Evolutionary conservation across 768 basidiomycete genomes (phyloP).

Genomic region (Psilocybe tampanensis): DNA sequence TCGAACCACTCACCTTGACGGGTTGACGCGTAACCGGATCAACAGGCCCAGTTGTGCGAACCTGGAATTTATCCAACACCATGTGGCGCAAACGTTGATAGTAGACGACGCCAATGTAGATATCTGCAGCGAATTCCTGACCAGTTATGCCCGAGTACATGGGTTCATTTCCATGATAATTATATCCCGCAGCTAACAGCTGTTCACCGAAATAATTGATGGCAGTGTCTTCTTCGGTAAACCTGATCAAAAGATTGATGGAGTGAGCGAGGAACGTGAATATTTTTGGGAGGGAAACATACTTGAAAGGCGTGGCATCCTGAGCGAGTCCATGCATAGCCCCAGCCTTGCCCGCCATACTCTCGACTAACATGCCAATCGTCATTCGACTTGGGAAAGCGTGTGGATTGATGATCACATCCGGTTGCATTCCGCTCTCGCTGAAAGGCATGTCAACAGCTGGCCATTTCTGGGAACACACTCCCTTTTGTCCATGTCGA

Average conservation of each 20-base stretch:
- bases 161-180: slow-evolving; percentile 98
- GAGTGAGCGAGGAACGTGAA: not conserved
- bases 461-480: slow-evolving; percentile 99
- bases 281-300: slow-evolving; percentile 28
- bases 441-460: slow-evolving; percentile 98
- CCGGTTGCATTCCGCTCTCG: slow-evolving; percentile 98
- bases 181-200: slow-evolving; percentile 91
- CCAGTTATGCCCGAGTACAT: slow-evolving; percentile 99
- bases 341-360: slow-evolving; percentile 99
- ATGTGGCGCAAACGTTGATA: slow-evolving; percentile 99
- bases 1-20: slow-evolving; percentile 71
- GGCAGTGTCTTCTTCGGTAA: slow-evolving; percentile 96
- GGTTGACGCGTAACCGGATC: slow-evolving; percentile 96
- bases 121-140: slow-evolving; percentile 97
- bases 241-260: slow-evolving; percentile 48
- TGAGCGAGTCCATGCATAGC: slow-evolving; percentile 98
- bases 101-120: slow-evolving; percentile 98
- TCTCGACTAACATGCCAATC: slow-evolving; percentile 99
- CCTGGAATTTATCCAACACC: slow-evolving; percentile 99
- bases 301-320: slow-evolving; percentile 99
- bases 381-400: slow-evolving; percentile 99
- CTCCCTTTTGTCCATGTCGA: slow-evolving; percentile 98
- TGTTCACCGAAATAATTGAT: slow-evolving; percentile 98
- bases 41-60: slow-evolving; percentile 96
- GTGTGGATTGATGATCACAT: slow-evolving; percentile 99